phyloP scores from a whole-genome alignment of 2,329 filamentous ascomycete genomes.

The Orbilia blumenaviensis region DNA sequence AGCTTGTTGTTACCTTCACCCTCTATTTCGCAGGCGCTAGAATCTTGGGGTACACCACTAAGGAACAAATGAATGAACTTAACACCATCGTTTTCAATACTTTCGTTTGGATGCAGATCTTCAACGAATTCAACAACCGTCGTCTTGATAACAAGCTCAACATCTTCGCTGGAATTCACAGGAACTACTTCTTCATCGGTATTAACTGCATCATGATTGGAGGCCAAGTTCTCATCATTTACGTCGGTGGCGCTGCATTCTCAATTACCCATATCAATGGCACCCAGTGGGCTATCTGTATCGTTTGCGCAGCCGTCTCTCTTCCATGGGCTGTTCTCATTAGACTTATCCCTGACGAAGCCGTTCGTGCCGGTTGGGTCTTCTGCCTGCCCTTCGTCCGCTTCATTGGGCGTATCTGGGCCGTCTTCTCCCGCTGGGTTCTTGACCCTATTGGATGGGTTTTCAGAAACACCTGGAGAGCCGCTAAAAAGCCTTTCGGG shows the following conservation, averaged over 20 bases:
- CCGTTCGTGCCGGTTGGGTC: slow-evolving; percentile 64
- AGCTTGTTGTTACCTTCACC: slow-evolving; percentile 79
- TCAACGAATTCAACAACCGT: slow-evolving; percentile 94
- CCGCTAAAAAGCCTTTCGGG: slow-evolving; percentile 46
- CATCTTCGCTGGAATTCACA: slow-evolving; percentile 85
- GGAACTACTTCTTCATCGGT: slow-evolving; percentile 86
- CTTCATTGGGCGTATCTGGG: slow-evolving; percentile 57
- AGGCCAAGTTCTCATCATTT: slow-evolving; percentile 88
- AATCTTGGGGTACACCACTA: slow-evolving; percentile 69
- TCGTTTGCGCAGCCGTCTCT: slow-evolving; percentile 83
- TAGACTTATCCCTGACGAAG: slow-evolving; percentile 80
- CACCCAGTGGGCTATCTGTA: slow-evolving; percentile 86
- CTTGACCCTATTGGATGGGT: slow-evolving; percentile 36
- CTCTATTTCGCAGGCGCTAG: slow-evolving; percentile 77
- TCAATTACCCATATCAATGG: slow-evolving; percentile 74
- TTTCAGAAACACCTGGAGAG: slow-evolving; percentile 51
- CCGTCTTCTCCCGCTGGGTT: slow-evolving; percentile 47
- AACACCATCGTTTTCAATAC: slow-evolving; percentile 93
- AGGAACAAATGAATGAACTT: slow-evolving; percentile 67
- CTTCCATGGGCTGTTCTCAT: slow-evolving; percentile 83
- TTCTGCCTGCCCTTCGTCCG: slow-evolving; percentile 67
- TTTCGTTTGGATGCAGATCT: slow-evolving; percentile 99
- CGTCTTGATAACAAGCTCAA: slow-evolving; percentile 95
- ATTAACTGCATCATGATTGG: slow-evolving; percentile 89
- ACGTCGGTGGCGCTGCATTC: slow-evolving; percentile 83